Percentiles rank a stretch among this genome's conserved stretches.
phyloP scores from a whole-genome alignment of 352 stramenopile genomes.

The Salisapilia sapeloensis region DNA sequence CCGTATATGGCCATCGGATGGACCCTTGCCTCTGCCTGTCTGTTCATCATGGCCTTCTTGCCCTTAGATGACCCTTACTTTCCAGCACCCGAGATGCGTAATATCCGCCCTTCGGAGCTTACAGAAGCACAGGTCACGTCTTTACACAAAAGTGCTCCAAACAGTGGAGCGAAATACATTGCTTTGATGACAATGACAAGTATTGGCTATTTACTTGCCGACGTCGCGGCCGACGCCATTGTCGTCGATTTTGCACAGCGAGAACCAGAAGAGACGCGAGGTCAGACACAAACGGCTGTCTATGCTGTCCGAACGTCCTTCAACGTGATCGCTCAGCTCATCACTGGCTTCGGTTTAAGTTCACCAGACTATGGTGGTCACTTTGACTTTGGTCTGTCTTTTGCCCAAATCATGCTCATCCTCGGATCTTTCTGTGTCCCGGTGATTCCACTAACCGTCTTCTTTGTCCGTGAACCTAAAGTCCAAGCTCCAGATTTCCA shows the following conservation, averaged over 20 bases:
- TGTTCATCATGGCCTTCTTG: slow-evolving; percentile 24
- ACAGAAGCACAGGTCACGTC: slow-evolving; percentile 8
- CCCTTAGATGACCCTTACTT: slow-evolving; percentile 21
- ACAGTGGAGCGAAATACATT: slow-evolving; percentile 15
- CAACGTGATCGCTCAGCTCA: slow-evolving; percentile 14
- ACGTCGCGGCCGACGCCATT: slow-evolving; percentile 29
- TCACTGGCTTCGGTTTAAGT: slow-evolving; percentile 24
- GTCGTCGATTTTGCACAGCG: slow-evolving; percentile 35
- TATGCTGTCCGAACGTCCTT: slow-evolving; percentile 22
- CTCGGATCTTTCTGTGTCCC: slow-evolving; percentile 10
- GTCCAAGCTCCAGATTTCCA: slow-evolving; percentile 11
- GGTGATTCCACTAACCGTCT: slow-evolving; percentile 23
- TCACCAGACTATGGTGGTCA: slow-evolving; percentile 18
- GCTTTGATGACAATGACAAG: slow-evolving; percentile 25
- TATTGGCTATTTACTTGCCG: slow-evolving; percentile 24
- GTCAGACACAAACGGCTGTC: slow-evolving; percentile 24
- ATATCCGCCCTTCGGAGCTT: slow-evolving; percentile 10
- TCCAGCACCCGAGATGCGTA: slow-evolving; percentile 9
- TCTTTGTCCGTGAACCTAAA: slow-evolving; percentile 26
- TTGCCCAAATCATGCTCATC: slow-evolving; percentile 16
- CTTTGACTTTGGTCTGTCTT: slow-evolving; percentile 21
- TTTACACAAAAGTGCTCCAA: slow-evolving; percentile 15
- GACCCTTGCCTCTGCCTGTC: slow-evolving; percentile 13
- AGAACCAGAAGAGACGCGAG: slow-evolving; percentile 19
- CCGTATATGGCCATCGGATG: slow-evolving; percentile 41